These are phyloP conservation scores for Aspergillus candidus DNA, from an alignment of 2,329 filamentous ascomycete genomes.

Conservation along the genomic window DNA sequence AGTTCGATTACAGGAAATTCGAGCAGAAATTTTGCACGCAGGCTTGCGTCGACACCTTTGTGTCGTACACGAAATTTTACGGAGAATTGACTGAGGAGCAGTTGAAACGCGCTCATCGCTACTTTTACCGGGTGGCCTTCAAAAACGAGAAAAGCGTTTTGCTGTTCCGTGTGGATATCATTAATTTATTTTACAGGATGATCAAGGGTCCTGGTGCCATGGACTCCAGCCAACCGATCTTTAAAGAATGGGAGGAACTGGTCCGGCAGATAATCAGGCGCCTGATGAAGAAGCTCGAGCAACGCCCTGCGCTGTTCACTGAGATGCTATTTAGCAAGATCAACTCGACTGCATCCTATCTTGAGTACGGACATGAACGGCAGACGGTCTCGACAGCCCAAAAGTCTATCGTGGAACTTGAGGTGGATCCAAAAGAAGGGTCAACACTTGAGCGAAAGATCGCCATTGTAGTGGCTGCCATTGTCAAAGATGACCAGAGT, in stretches of 20 bases:
- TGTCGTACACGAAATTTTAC: slow-evolving; percentile 73
- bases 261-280: slow-evolving; percentile 76
- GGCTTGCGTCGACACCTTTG: slow-evolving; percentile 80
- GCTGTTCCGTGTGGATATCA: slow-evolving; percentile 84
- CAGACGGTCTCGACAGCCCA: slow-evolving; percentile 62
- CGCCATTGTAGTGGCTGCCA: slow-evolving; percentile 68
- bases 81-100: slow-evolving; percentile 71
- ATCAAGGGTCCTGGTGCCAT: slow-evolving; percentile 80
- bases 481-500: slow-evolving; percentile 72
- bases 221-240: slow-evolving; percentile 59
- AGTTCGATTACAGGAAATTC: slow-evolving; percentile 89
- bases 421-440: slow-evolving; percentile 68
- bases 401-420: slow-evolving; percentile 70
- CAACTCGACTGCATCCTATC: slow-evolving; percentile 71
- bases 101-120: slow-evolving; percentile 85
- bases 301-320: slow-evolving; percentile 76
- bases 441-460: slow-evolving; percentile 61
- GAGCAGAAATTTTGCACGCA: slow-evolving; percentile 75
- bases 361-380: slow-evolving; percentile 85
- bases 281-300: slow-evolving; percentile 75
- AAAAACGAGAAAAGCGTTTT: slow-evolving; percentile 88
- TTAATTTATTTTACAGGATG: slow-evolving; percentile 82
- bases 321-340: slow-evolving; percentile 96
- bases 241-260: slow-evolving; percentile 86
- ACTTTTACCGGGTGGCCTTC: slow-evolving; percentile 89